Base-by-base conservation (phyloP, 106 monocot species). In the Posidonia australis region DNA sequence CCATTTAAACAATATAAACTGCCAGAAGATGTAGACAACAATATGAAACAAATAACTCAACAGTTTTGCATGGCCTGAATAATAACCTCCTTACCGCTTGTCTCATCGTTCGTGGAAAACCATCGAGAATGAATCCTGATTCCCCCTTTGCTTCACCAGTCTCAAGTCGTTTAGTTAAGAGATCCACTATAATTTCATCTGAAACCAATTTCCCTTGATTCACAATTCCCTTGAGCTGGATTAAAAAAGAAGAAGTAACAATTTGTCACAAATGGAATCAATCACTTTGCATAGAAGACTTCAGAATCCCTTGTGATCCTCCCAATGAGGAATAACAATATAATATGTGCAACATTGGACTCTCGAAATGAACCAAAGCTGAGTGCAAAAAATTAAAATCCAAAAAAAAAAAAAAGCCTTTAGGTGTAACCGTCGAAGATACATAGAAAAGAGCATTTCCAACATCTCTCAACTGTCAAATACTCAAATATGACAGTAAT, bases 121-220 rank as follows among this genome's bases (percentile, higher is more conserved):
- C 93, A 78, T 93, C 93, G 73, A 93, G 89, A 71, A 93, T 89
- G 66, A 89, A 93, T 24, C 93, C 93, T 44, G 89, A 86, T 82
- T 89, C 85, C 30, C 85, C 89, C 68, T 89, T 93, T 18, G 75
- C 75, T 73, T 65, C 75, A 59, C 81, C 79, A 61, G 76, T 42
- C 66, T 89, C 81, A 53, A 89, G 86, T 0, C 89, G 78, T 55
- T 86, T 89, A 13, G 83, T 79, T n/a, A 93, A 56, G 18, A 93
- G 58, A 66, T 69, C 73, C 46, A 89, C 79, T 65, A 93, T 84
- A 59, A 86, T 82, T 63, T 93, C 89, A 76, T 93, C 89, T 23
- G 93, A 83, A 23, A 93, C 93, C 83, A 93, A 73, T 60, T 86
- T 81, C 10, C 93, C 93, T 71, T 93, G 81, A 67, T 93, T 89